These are phyloP conservation scores for Phytopythium litorale DNA, from an alignment of 352 stramenopile genomes.

Conservation along the genomic window DNA sequence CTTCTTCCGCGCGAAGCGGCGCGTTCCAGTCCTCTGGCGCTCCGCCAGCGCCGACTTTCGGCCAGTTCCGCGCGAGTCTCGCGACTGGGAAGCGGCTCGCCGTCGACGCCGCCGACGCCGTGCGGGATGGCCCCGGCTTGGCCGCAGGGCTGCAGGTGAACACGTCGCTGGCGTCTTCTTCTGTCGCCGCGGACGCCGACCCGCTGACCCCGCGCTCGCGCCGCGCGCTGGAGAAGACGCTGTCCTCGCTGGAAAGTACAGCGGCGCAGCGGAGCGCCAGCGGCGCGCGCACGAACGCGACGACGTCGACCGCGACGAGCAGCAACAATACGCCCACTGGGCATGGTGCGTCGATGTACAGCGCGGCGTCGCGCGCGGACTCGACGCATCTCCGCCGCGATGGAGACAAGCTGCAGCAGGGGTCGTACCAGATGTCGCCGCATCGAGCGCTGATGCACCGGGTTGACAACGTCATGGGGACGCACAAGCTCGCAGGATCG, in stretches of 20 bases:
- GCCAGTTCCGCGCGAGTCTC: conserved; percentile 13
- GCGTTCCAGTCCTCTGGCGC: neutral
- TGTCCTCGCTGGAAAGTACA: conserved; percentile 21
- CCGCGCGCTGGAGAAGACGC: conserved; percentile 42
- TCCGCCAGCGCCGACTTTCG: conserved; percentile 14
- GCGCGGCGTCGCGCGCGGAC: conserved; percentile 8
- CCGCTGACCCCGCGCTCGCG: conserved; percentile 47
- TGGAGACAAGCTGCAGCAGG: conserved; percentile 9
- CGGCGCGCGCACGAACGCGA: conserved; percentile 13
- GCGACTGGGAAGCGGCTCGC: neutral
- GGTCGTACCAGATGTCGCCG: conserved; percentile 40
- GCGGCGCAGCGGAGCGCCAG: conserved; percentile 4
- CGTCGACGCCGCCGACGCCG: neutral
- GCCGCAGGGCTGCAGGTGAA: conserved; percentile 10
- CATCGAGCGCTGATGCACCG: conserved; percentile 58
- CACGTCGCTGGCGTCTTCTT: neutral
- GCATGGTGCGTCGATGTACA: conserved; percentile 21
- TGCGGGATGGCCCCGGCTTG: neutral
- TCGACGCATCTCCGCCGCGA: neutral
- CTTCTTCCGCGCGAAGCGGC: neutral
- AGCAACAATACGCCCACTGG: conserved; percentile 21
- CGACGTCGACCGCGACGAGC: conserved; percentile 26
- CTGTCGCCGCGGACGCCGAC: conserved; percentile 19
- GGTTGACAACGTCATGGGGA: conserved; percentile 48
- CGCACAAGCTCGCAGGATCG: conserved; percentile 4